These are phyloP conservation scores for Saccharomycopsis fodiens DNA, from an alignment of 805 yeast genomes.

Conservation along the genomic window DNA sequence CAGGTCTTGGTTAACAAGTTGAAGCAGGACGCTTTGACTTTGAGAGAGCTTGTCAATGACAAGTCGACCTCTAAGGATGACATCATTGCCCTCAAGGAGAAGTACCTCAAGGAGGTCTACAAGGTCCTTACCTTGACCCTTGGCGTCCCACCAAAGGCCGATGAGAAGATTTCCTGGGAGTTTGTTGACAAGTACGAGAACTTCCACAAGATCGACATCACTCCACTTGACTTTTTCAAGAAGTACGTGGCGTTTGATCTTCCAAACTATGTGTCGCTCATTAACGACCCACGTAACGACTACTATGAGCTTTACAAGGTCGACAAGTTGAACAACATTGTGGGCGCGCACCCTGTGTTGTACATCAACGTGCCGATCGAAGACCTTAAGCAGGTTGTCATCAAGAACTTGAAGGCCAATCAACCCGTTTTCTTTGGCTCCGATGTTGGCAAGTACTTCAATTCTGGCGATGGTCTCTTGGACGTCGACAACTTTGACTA, in stretches of 20 bases:
- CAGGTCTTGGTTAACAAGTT: conserved; percentile 58
- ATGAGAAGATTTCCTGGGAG: conserved; percentile 65
- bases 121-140: conserved; percentile 58
- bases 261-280: conserved; percentile 47
- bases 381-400: conserved; percentile 50
- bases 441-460: conserved; percentile 76
- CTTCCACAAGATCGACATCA: conserved; percentile 39
- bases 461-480: conserved; percentile 58
- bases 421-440: conserved; percentile 85
- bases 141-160: conserved; percentile 74
- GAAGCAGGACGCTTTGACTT: conserved; percentile 67
- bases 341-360: conserved; percentile 59
- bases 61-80: conserved; percentile 34
- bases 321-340: conserved; percentile 67
- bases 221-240: conserved; percentile 60
- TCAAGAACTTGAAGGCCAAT: conserved; percentile 60
- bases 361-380: conserved; percentile 64
- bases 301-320: conserved; percentile 58
- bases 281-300: conserved; percentile 77
- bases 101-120: conserved; percentile 56
- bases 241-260: conserved; percentile 47
- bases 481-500: conserved; percentile 66
- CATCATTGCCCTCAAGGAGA: conserved; percentile 30
- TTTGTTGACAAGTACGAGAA: conserved; percentile 62
- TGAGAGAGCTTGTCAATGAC: conserved; percentile 41